Conservation (phyloP, 2,329 filamentous ascomycete species). For the Metarhizium sp. region DNA sequence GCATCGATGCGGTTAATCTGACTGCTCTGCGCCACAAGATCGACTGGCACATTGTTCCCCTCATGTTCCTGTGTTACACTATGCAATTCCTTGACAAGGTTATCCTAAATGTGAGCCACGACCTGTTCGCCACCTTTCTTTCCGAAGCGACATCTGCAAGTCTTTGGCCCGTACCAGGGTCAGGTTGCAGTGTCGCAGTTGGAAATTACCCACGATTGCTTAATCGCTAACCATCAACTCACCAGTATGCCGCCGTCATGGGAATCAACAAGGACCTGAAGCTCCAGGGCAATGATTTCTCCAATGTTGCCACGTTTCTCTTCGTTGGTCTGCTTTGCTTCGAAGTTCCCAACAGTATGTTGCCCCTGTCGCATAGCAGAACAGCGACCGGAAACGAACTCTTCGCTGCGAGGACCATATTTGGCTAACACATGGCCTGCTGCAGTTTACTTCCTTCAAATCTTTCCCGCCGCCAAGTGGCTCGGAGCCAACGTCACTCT, state of each 20-base stretch:
- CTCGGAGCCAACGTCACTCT: slow-evolving; percentile 47
- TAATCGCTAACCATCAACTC: background rate
- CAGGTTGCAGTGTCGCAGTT: background rate
- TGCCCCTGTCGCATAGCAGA: background rate
- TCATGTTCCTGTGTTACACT: slow-evolving; percentile 54
- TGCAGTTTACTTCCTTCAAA: slow-evolving; percentile 47
- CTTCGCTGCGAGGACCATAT: background rate
- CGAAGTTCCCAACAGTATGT: slow-evolving; percentile 48
- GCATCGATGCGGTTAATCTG: slow-evolving; percentile 28
- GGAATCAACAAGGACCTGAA: slow-evolving; percentile 43
- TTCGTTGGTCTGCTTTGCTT: slow-evolving; percentile 52
- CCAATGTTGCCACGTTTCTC: slow-evolving; percentile 51
- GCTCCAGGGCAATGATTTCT: slow-evolving; percentile 51
- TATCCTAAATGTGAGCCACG: slow-evolving; percentile 44
- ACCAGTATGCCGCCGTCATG: slow-evolving; percentile 59
- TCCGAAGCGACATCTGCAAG: background rate
- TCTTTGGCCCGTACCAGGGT: background rate
- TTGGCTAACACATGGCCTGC: background rate
- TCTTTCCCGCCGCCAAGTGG: slow-evolving; percentile 51
- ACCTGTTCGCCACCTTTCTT: background rate
- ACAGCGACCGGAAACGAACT: too few species aligned
- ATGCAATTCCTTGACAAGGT: slow-evolving; percentile 58
- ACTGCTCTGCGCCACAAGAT: slow-evolving; percentile 42
- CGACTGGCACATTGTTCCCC: slow-evolving; percentile 48
- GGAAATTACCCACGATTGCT: background rate